Base-by-base conservation (phyloP, 768 basidiomycete species). In the Pisolithus sp. region DNA sequence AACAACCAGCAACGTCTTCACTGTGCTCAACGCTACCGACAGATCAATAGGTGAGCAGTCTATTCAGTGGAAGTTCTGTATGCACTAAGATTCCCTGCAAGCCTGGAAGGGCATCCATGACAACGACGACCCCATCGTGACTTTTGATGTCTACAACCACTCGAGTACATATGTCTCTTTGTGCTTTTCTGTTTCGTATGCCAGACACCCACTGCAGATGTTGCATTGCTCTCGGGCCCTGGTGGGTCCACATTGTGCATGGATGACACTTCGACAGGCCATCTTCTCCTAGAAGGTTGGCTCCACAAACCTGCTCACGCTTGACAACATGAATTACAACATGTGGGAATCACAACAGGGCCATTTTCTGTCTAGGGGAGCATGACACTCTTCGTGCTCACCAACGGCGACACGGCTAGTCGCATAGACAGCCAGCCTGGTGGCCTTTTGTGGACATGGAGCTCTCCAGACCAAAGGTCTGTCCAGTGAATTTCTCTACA, bases 41-140 rank as follows among this genome's bases (percentile, higher is more conserved):
- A 91, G 93, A 1, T 75, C 75, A 46, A 69, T 93, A 62, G 82
- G 93, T 23, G 24, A 9, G 3, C 9, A n/a, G 5, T 44, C 7
- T 26, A 7, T 26, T 12, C 15, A 44, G 26, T 17, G 21, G 4
- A 44, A 12, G 43, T 24, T 10, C 18, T 21, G 20, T n/a, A 21
- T 18, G n/a, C n/a, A 47, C 51, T 43, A n/a, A 43, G 17, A 30
- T 34, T 48, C 49, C 47, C 55, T 39, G 21, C 26, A 46, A 91
- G 90, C 74, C 18, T 96, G 93, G 93, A 77, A 93, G 67, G 78
- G 87, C 67, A 67, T 86, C 50, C 85, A 84, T 57, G 83, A 86
- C n/a, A 60, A 75, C 2, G 74, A 77, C 24, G 93, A 96, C 58
- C 71, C 73, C 37, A 79, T 94, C 51, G 65, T 80, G 21, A 78